Conservation (phyloP, 192 early-diverging fungal species). For the Podila epicladia region DNA sequence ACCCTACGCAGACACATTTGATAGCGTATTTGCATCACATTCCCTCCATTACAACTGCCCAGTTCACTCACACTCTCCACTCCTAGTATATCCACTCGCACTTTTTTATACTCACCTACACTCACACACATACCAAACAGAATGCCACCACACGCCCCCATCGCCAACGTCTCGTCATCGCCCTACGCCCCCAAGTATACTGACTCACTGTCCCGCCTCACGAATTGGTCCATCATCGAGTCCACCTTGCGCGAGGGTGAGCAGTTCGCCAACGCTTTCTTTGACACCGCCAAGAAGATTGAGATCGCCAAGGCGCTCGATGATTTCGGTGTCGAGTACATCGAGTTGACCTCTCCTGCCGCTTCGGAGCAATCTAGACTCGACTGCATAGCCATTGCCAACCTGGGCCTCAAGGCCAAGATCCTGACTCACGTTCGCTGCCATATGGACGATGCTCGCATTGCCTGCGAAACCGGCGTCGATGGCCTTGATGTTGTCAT, state of each 20-base stretch:
- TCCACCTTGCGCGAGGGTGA: slow-evolving; percentile 97
- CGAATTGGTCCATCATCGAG: slow-evolving; percentile 96
- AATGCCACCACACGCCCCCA: slow-evolving; percentile 51
- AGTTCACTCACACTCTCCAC: neutral
- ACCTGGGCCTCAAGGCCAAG: slow-evolving; percentile 96
- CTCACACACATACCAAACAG: neutral
- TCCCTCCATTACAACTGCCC: neutral
- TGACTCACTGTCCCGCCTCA: slow-evolving; percentile 83
- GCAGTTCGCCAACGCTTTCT: slow-evolving; percentile 99
- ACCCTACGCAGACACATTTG: neutral
- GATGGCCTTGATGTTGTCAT: slow-evolving; percentile 98
- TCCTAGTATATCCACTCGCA: neutral
- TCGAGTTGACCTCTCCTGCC: slow-evolving; percentile 96
- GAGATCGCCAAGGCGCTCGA: slow-evolving; percentile 99
- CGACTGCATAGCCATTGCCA: slow-evolving; percentile 92
- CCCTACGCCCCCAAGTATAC: slow-evolving; percentile 64
- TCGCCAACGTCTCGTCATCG: slow-evolving; percentile 41
- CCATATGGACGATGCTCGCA: slow-evolving; percentile 98
- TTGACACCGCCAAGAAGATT: slow-evolving; percentile 97
- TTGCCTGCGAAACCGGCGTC: slow-evolving; percentile 97
- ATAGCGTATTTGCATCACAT: neutral
- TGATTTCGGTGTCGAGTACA: slow-evolving; percentile 98
- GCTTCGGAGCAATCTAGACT: slow-evolving; percentile 95
- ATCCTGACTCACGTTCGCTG: slow-evolving; percentile 96
- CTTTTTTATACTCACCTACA: no score